Evolutionary conservation across 202 grass and related monocot species (phyloP), one percentile per base, ranked within the genome.

Genomic region (Dendrocalamus latiflorus): DNA sequence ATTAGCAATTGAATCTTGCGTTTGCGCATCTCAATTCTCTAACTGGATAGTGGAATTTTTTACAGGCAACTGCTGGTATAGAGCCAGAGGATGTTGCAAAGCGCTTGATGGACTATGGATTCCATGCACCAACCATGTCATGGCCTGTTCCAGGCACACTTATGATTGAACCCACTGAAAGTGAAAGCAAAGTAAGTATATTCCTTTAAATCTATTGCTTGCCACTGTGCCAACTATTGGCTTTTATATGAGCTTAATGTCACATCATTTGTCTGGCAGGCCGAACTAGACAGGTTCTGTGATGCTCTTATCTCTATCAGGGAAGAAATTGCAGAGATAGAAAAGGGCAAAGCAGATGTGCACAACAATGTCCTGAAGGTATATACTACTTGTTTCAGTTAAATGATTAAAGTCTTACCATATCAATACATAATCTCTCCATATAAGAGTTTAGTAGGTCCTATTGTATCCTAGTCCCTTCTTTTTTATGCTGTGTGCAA

Each of bases 91-190:
- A 99, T 78, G 96, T 99, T 11, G 96, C 96, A 25, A 99, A 99
- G 76, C 93, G 96, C 72, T 83, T 99, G 34, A 99, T 99, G 78
- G 96, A 99, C 81, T 99, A 99, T 9, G 96, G 96, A 57, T 99
- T 99, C 80, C 96, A 99, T 86, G 87, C 60, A 61, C 96, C 96
- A 54, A 99, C 96, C 9, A 99, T 99, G 96, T 99, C 96, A 57
- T 99, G 96, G 96, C 96, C 96, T 75, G 96, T 99, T 63, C 93
- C 96, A 75, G 96, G 96, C 54, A 99, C 96, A 60, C 96, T 98
- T 84, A 98, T 99, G 96, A 94, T 99, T 79, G 96, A 99, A 82
- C 96, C 96, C 50, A 99, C 96, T 49, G 96, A 99, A 88, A 99
- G 96, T 84, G 96, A 99, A 93, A 93, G 87, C 96, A 99, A 99